These are phyloP conservation scores for Physcomitrium patens DNA, from an alignment of 225 moss, liverwort and hornwort species.

Conservation along the genomic window DNA sequence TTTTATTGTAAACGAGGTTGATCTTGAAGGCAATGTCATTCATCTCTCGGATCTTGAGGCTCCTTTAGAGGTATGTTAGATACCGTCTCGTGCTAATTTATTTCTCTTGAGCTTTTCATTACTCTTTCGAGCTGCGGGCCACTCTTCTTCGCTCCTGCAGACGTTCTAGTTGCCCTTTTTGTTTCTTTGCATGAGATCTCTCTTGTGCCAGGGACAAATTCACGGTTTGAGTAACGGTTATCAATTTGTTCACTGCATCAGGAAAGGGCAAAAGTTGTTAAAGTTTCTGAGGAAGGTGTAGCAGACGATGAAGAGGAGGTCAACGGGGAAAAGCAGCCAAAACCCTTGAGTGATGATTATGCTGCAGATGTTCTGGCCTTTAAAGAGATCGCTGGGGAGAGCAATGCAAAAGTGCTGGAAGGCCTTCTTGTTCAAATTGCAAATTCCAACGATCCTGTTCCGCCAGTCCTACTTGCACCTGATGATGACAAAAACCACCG, in stretches of 20 bases:
- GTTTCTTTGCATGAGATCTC: background rate
- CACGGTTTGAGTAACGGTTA: conserved; percentile 26
- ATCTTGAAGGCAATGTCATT: conserved; percentile 60
- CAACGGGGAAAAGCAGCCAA: conserved; percentile 31
- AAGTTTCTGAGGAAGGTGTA: conserved; percentile 50
- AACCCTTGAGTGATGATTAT: conserved; percentile 41
- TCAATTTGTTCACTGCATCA: conserved; percentile 35
- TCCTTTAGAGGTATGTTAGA: conserved; percentile 47
- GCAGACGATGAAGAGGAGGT: conserved; percentile 46
- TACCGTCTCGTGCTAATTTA: background rate
- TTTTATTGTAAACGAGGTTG: conserved; percentile 95
- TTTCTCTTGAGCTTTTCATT: conserved; percentile 15
- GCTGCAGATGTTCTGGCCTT: conserved; percentile 71
- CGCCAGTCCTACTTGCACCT: conserved; percentile 74
- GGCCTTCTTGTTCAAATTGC: conserved; percentile 64
- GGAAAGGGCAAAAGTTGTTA: conserved; percentile 47
- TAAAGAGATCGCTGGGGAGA: conserved; percentile 69
- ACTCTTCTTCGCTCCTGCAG: conserved; percentile 14
- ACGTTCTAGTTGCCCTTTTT: background rate
- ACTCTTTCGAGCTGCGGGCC: background rate
- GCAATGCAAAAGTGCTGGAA: conserved; percentile 66
- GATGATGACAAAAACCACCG: conserved; percentile 91
- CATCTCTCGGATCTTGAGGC: conserved; percentile 73
- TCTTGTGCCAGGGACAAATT: conserved; percentile 12
- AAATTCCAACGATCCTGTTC: conserved; percentile 52